Percentiles rank a stretch among this genome's conserved stretches.
Evolutionary conservation across 1,284 basidiomycete species (phyloP).

Genomic region (Microbotryum scabiosae): DNA sequence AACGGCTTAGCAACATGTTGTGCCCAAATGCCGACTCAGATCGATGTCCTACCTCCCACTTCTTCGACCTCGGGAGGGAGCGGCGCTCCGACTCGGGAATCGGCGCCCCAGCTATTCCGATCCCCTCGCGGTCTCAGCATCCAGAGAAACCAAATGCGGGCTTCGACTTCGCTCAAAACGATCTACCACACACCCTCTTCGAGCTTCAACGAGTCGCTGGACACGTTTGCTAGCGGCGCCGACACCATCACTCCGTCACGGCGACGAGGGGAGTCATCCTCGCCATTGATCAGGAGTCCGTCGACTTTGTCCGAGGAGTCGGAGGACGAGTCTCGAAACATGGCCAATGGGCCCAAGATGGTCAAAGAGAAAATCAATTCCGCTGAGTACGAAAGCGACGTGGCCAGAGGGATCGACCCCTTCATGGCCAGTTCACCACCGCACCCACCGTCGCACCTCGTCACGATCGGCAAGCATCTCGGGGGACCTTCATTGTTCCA

Average conservation of each 20-base stretch:
- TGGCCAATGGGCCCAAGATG: no score
- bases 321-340: no score
- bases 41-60: no score
- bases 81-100: no score
- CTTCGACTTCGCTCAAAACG: not conserved
- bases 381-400: conserved; percentile 1
- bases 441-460: conserved; percentile 2
- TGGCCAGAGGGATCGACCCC: conserved; percentile 1
- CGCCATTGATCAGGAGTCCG: not conserved
- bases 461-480: conserved; percentile 3
- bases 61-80: no score
- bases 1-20: no score
- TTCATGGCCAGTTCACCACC: conserved; percentile 14
- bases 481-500: not conserved
- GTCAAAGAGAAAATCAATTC: not conserved
- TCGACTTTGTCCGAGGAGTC: not conserved
- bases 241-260: not conserved
- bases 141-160: no score
- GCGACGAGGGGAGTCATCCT: no score
- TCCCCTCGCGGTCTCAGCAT: no score
- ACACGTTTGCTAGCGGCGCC: not conserved
- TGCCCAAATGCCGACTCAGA: no score
- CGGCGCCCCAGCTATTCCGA: no score
- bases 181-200: conserved; percentile 12
- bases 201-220: conserved; percentile 1